phyloP scores from a whole-genome alignment of 352 stramenopile species.

The Pythium utonaiense region DNA sequence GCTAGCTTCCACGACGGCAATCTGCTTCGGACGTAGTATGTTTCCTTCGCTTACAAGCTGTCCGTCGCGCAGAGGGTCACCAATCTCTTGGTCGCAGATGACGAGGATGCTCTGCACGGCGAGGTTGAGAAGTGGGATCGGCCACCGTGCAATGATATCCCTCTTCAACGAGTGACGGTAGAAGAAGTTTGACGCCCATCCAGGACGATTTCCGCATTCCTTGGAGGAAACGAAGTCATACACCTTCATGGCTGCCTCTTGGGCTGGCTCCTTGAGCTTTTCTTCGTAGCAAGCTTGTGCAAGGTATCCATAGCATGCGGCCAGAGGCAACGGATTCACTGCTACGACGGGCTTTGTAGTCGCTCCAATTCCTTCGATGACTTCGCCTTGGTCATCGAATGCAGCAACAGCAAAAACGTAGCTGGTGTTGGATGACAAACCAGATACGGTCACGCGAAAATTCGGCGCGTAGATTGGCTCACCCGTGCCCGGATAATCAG shows the following conservation, averaged over 20 bases:
- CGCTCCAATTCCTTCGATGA: constrained; percentile 67
- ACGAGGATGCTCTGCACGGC: constrained; percentile 52
- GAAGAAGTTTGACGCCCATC: constrained; percentile 60
- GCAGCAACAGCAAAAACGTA: constrained; percentile 85
- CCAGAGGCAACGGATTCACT: constrained; percentile 59
- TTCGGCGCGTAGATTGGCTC: constrained; percentile 34
- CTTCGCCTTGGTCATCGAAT: constrained; percentile 55
- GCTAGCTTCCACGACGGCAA: constrained; percentile 39
- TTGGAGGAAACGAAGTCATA: constrained; percentile 48
- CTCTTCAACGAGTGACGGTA: constrained; percentile 55
- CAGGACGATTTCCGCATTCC: constrained; percentile 19
- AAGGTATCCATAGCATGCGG: constrained; percentile 71
- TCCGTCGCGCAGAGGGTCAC: constrained; percentile 41
- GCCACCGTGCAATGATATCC: constrained; percentile 40
- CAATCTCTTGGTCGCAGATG: constrained; percentile 45
- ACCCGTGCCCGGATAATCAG: constrained; percentile 55
- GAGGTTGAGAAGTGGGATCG: constrained; percentile 48
- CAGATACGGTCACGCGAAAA: constrained; percentile 38
- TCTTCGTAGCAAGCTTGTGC: constrained; percentile 45
- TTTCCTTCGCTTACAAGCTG: constrained; percentile 23
- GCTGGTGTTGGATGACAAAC: constrained; percentile 58
- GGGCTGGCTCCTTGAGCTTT: constrained; percentile 27
- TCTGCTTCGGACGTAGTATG: constrained; percentile 30
- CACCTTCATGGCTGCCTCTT: constrained; percentile 38
- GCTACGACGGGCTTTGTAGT: constrained; percentile 58